phyloP scores from a whole-genome alignment of 139 green algal species.

The Tetraselmis chui region DNA sequence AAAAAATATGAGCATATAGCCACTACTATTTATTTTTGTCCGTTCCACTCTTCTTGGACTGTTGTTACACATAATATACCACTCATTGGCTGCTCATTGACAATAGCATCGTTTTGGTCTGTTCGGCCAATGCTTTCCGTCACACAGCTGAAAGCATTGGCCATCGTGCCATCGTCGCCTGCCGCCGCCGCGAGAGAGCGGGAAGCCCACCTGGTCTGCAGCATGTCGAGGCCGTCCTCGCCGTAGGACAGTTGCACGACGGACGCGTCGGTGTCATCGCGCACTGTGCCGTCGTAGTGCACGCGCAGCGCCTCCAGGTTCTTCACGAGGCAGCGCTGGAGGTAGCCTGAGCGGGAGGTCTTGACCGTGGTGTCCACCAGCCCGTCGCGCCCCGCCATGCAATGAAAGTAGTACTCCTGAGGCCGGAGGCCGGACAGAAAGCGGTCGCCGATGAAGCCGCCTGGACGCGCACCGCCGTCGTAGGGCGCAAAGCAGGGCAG shows the following conservation, averaged over 20 bases:
- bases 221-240: slow-evolving; percentile 87
- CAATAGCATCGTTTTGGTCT: too few species aligned
- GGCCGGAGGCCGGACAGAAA: slow-evolving; percentile 73
- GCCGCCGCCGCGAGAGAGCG: too few species aligned
- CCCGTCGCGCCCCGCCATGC: slow-evolving; percentile 96
- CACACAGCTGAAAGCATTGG: too few species aligned
- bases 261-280: slow-evolving; percentile 77
- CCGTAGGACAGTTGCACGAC: slow-evolving; percentile 92
- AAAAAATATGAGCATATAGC: too few species aligned
- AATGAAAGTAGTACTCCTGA: slow-evolving; percentile 99
- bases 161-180: too few species aligned
- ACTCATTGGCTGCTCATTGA: too few species aligned
- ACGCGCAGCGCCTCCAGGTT: slow-evolving; percentile 88
- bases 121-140: too few species aligned
- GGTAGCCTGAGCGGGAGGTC: slow-evolving; percentile 85
- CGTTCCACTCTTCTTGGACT: too few species aligned
- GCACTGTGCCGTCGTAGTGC: slow-evolving; percentile 82
- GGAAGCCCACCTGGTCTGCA: background rate
- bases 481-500: slow-evolving; percentile 93
- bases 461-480: slow-evolving; percentile 65
- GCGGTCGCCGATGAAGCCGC: slow-evolving; percentile 90
- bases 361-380: slow-evolving; percentile 97
- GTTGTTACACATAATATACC: too few species aligned
- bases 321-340: slow-evolving; percentile 88
- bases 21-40: too few species aligned